Base-by-base conservation (phyloP, 345 rosid genomes). In the Clausena lansium region DNA sequence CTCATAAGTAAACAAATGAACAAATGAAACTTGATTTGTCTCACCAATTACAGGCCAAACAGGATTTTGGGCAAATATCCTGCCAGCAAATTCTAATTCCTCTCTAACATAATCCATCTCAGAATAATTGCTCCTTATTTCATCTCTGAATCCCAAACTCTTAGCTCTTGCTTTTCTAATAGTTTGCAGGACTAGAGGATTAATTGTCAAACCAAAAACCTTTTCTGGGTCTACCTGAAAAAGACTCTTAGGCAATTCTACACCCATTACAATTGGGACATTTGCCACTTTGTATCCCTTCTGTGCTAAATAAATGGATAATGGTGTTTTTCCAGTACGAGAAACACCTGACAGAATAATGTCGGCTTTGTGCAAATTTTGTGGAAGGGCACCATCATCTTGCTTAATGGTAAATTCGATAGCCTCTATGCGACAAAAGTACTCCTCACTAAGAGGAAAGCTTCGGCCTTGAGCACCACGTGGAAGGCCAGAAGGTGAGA, bases 401-500 rank as follows among this genome's bases (percentile, higher is more conserved):
- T 92, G 95, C 86, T 92, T 92, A 85, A 93, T 92, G 0, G 95
- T 95, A 84, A 95, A 95, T 67, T 95, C 97, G 61, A 93, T 86
- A 9, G 97, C 97, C 84, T 91, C 93, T 39, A 93, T 90, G 50
- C 93, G 61, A 61, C 36, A 52, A 78, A 95, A 93, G 84, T 89
- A 95, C 27, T 95, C 97, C 22, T 90, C 95, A 2, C 85, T 77
- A 14, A 92, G 91, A 33, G 91, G 85, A 30, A 83, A 25, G 59
- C 73, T 81, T 76, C 92, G 78, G 20, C 90, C 86, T 9, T 88
- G 67, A 7, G 95, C 95, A 55, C 94, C 89, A 47, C 99, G 97
- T 9, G 95, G 88, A 39, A 95, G 90, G 28, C 98, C 97, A 5
- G 93, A 91, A 32, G 99, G 97, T 9, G 86, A 92, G 63, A 94